Evolutionary conservation across 179 eudicot species (phyloP).

Genomic region (Spergularia azorica): DNA sequence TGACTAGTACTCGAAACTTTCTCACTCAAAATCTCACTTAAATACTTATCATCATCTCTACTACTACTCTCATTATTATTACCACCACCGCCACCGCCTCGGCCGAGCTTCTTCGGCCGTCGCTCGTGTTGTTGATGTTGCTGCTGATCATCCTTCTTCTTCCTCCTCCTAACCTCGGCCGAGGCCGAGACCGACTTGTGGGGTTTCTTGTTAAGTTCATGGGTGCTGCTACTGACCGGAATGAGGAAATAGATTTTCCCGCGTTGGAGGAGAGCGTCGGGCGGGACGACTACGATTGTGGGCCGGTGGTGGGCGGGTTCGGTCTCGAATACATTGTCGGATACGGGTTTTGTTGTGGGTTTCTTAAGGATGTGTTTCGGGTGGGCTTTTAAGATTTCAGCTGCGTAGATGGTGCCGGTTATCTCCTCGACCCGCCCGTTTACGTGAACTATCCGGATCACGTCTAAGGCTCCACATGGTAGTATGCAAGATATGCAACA

Average conservation of each 20-base stretch:
- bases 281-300: slow-evolving; percentile 66
- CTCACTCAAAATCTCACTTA: slow-evolving; percentile 77
- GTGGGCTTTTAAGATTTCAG: slow-evolving; percentile 60
- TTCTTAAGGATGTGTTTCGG: slow-evolving; percentile 81
- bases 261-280: slow-evolving; percentile 74
- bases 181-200: slow-evolving; percentile 8
- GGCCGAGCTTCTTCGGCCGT: slow-evolving; percentile 5
- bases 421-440: slow-evolving; percentile 84
- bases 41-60: slow-evolving; percentile 57
- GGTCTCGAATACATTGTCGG: slow-evolving; percentile 33
- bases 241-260: slow-evolving; percentile 93
- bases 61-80: slow-evolving; percentile 23
- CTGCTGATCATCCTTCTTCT: background rate
- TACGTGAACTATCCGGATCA: slow-evolving; percentile 80
- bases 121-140: background rate
- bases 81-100: background rate
- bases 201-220: slow-evolving; percentile 14
- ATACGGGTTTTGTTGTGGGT: slow-evolving; percentile 44
- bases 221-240: slow-evolving; percentile 39
- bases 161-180: slow-evolving; percentile 27
- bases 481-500: slow-evolving; percentile 97
- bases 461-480: slow-evolving; percentile 95
- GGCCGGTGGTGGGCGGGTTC: slow-evolving; percentile 26
- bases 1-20: slow-evolving; percentile 56
- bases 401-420: slow-evolving; percentile 54